Evolutionary conservation across 2,329 filamentous ascomycete species (phyloP).

Genomic region (Ophidiomyces ophidiicola): DNA sequence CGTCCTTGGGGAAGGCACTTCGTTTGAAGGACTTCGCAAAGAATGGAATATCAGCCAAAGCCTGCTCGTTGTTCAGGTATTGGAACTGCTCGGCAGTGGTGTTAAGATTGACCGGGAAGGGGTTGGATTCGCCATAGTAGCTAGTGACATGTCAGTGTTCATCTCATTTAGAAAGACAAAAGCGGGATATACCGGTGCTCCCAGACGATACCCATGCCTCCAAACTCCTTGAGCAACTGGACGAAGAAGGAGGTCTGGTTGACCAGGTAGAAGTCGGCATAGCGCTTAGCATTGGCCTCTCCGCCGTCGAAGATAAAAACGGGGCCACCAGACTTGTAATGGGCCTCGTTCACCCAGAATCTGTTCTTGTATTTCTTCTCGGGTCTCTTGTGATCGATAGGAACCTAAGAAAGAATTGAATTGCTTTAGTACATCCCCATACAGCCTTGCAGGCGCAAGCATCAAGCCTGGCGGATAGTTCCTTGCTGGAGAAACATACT

Average conservation of each 20-base stretch:
- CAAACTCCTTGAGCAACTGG: constrained; percentile 25
- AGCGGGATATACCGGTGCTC: constrained; percentile 30
- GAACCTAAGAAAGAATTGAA: constrained; percentile 19
- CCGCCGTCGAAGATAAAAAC: constrained; percentile 40
- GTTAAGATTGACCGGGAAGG: constrained; percentile 26
- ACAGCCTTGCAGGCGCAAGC: background rate
- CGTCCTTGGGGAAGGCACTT: constrained; percentile 20
- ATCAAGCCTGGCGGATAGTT: background rate
- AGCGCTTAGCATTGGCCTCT: constrained; percentile 32
- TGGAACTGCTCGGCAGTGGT: constrained; percentile 31
- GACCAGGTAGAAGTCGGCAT: constrained; percentile 28
- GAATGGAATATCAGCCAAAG: constrained; percentile 35
- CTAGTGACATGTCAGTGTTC: constrained; percentile 15
- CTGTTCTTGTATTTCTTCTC: constrained; percentile 43
- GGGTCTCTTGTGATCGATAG: constrained; percentile 24
- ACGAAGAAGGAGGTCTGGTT: constrained; percentile 24
- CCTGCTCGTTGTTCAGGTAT: constrained; percentile 34
- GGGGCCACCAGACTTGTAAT: constrained; percentile 44
- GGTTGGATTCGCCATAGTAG: constrained; percentile 34
- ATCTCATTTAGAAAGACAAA: background rate
- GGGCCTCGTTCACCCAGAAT: constrained; percentile 43
- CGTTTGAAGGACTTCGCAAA: constrained; percentile 34
- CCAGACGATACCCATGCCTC: constrained; percentile 31
- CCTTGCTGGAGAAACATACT: background rate
- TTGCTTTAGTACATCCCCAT: background rate